Evolutionary conservation across 1,284 basidiomycete species (phyloP).

Genomic region (Cerioporus squamosus): DNA sequence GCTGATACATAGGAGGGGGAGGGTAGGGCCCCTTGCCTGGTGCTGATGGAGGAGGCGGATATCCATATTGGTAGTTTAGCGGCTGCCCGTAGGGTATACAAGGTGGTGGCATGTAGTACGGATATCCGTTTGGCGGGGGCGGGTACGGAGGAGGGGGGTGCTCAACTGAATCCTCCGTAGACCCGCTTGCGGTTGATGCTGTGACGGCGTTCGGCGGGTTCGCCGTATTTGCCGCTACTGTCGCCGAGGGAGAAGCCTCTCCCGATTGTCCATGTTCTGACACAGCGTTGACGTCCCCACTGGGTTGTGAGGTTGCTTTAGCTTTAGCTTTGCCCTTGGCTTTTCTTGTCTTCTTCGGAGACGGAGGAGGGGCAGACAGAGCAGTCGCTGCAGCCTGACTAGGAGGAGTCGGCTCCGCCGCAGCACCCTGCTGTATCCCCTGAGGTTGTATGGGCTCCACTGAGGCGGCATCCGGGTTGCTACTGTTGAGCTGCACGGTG

Average conservation of each 20-base stretch:
- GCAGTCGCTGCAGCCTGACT: background rate
- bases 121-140: slow-evolving; percentile 24
- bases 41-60: slow-evolving; percentile 13
- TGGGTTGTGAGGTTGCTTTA: background rate
- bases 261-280: background rate
- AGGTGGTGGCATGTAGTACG: slow-evolving; percentile 41
- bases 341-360: slow-evolving; percentile 14
- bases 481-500: background rate
- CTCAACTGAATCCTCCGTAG: background rate
- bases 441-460: too few relatives aligned
- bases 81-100: slow-evolving; percentile 33
- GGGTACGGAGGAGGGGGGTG: slow-evolving; percentile 5
- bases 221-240: too few relatives aligned
- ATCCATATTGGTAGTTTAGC: slow-evolving; percentile 20
- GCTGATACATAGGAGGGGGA: slow-evolving; percentile 25
- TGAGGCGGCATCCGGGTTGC: too few relatives aligned
- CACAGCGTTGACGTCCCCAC: background rate
- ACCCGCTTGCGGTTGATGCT: background rate
- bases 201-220: background rate
- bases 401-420: background rate
- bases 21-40: slow-evolving; percentile 13
- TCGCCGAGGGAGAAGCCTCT: background rate
- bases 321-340: slow-evolving; percentile 18
- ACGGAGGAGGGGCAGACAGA: background rate
- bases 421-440: background rate